Conservation (phyloP, 371 early-diverging fungal genomes). For the Dichotomocladium elegans region DNA sequence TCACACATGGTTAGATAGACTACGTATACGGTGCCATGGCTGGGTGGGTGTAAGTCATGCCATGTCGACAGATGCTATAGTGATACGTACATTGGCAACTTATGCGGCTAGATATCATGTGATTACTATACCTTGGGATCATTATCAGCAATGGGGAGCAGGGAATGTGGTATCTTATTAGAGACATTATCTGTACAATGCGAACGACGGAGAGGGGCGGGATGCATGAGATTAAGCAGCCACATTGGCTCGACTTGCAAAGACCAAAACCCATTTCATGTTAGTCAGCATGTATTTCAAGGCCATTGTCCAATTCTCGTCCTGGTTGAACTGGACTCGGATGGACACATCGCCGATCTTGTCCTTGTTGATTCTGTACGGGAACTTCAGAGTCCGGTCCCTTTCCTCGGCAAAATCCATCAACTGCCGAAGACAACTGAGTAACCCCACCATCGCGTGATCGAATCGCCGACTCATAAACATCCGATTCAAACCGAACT, state of each 20-base stretch:
- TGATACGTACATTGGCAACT: too few species aligned
- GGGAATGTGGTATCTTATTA: too few species aligned
- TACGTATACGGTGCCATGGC: too few species aligned
- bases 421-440: slow-evolving; percentile 86
- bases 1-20: too few species aligned
- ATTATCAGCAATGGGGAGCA: too few species aligned
- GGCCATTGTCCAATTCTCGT: slow-evolving; percentile 91
- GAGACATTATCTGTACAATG: too few species aligned
- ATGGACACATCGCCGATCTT: slow-evolving; percentile 86
- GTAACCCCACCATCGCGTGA: slow-evolving; percentile 82
- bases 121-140: too few species aligned
- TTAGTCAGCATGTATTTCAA: slow-evolving; percentile 85
- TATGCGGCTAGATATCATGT: too few species aligned
- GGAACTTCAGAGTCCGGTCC: slow-evolving; percentile 73
- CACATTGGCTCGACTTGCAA: slow-evolving; percentile 51
- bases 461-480: slow-evolving; percentile 88
- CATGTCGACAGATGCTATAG: too few species aligned
- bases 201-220: too few species aligned
- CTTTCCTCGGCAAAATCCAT: slow-evolving; percentile 74
- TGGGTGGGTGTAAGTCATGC: too few species aligned
- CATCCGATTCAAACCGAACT: slow-evolving; percentile 77
- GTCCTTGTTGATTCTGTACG: slow-evolving; percentile 89
- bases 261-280: slow-evolving; percentile 82
- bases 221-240: slow-evolving; percentile 1
- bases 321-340: slow-evolving; percentile 81